Base-by-base conservation (phyloP, 345 rosid species). In the Toxicodendron radicans region DNA sequence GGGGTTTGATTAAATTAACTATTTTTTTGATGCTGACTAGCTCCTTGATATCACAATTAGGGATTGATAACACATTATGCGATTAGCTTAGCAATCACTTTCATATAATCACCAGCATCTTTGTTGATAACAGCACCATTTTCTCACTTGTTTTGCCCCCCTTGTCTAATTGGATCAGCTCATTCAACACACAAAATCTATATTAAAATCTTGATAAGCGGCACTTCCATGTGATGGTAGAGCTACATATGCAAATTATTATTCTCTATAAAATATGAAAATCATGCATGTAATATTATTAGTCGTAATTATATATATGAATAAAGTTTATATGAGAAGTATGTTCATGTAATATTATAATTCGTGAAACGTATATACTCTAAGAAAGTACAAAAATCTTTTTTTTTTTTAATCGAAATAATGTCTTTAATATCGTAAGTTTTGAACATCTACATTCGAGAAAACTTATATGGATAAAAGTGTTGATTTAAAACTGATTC, bases 41-140 rank as follows among this genome's bases (percentile, higher is more conserved):
- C 38, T 6, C 52, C 69, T 75, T 81, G 59, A 76, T 45, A 24
- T 64, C 79, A 63, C 68, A 73, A 68, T 51, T 56, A 68, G 38
- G 38, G 70, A 64, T 49, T 58, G 64, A 45, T 57, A 30, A 1
- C 24, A 5, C 14, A 23, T 75, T 58, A 13, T 12, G 1, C 2
- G 30, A 24, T 79, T 58, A 66, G 77, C 57, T 72, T 53, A 64
- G 79, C 56, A 63, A 71, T 60, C 74, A 59, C 66, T 48, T 27
- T 18, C 66, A 59, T 62, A 30, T 18, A 71, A 59, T 48, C 74
- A 30, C 46, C 75, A 51, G 14, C 59, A 10, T 71, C 65, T 71
- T 60, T 30, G 30, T 59, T 58, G 43, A 24, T 27, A 45, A 30
- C 20, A 23, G 8, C 63, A 67, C 30, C 51, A 41, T 32, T 66